Evolutionary conservation across 2,329 filamentous ascomycete species (phyloP), one percentile per base, ranked within the genome.

Genomic region (Plectosphaerella sp.): DNA sequence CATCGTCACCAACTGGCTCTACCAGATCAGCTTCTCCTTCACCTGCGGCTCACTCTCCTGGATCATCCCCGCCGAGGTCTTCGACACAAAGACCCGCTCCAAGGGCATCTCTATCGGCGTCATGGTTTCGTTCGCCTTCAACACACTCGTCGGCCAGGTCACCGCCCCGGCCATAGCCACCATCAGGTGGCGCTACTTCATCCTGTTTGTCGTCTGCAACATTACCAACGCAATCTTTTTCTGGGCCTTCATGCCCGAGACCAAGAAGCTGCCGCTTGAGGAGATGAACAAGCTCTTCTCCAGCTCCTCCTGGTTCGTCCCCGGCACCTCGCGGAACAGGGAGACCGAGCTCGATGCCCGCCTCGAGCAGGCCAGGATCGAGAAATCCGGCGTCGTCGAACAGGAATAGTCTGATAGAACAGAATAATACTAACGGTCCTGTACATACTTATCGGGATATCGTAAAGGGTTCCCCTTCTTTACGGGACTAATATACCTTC

Each of bases 21-120:
- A 89, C 75, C 91, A 91, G 16, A 20, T 47, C 25, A 33, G 24
- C 69, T 87, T 91, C 72, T 86, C 78, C 41, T 91, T 89, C 75
- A 85, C 85, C 2, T 88, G 84, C 54, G 87, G 87, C 28, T 82
- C 77, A 49, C 81, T 82, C 24, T 48, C 46, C 8, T 48, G 46
- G 46, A 37, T 37, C 9, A 48, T 48, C 86, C 87, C 22, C 22
- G 22, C 22, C 22, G 22, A 22, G 22, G 22, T 22, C 22, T 91
- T 91, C 69, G 88, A 91, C 67, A 91, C 86, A 1, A 79, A 83
- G 54, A 91, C 87, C 0, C 79, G 88, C 37, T 77, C 82, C 47
- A 89, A 89, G 72, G 87, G 87, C 59, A 87, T 91, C 2, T 85
- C 84, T 2, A 82, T 91, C 56, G 86, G 86, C 0, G 87, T 84